Evolutionary conservation across 148 eudicot genomes (phyloP), one percentile per base, ranked within the genome.

Genomic region (Suaeda aralocaspica): DNA sequence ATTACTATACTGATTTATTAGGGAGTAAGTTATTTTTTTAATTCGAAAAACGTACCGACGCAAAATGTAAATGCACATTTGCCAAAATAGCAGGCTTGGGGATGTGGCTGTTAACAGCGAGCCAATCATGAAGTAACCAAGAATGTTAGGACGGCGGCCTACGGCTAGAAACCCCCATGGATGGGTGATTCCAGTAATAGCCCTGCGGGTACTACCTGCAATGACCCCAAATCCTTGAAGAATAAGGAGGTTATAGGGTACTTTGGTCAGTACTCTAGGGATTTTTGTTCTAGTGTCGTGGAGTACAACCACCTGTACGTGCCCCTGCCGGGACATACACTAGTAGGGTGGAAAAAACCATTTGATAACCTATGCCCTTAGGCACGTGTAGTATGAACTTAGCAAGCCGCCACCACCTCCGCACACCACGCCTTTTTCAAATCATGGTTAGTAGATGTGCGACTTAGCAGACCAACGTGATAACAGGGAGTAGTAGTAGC

Each of bases 81-180:
- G 80, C 85, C 85, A 82, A n/a, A 36, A 82, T 68, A 21, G 85
- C 78, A 1, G 85, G 84, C 62, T 67, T 75, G 22, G 85, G 42
- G 22, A 82, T 78, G 0, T 60, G 77, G 7, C 56, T 50, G 19
- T 80, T 73, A 59, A 82, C 82, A 46, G 81, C 85, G 25, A 82
- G 75, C 85, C 85, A 82, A 82, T 78, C 85, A 82, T 82, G 64
- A 82, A 78, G 70, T 82, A 82, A 8, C 85, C 85, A 68, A 82
- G 78, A 67, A 82, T 68, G 57, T 82, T 82, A 11, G 78, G 80
- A 51, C 34, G 21, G 19, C 77, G 77, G 15, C 82, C 84, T 6
- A 69, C 16, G 24, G 71, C 69, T 31, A 81, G 72, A 26, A 81
- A 76, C 41, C 74, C 73, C 84, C 84, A 81, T 16, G 84, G 84